A percentile compares a stretch with the other conserved stretches of the same genome.
phyloP scores from a whole-genome alignment of 148 eudicot species.

The Camellia granthamiana region DNA sequence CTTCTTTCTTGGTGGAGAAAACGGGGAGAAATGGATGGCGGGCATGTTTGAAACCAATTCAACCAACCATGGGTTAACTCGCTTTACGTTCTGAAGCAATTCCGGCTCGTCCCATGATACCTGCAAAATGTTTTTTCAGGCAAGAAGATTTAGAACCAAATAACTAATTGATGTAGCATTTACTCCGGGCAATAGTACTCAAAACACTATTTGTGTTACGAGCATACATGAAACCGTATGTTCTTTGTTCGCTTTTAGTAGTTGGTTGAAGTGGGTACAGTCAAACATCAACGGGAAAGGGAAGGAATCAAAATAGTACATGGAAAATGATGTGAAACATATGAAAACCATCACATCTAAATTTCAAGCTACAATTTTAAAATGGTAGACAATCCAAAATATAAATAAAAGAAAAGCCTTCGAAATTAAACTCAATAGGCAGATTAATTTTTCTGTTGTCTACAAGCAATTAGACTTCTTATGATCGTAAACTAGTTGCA shows the following conservation, averaged over 20 bases:
- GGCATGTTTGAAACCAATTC: constrained; percentile 63
- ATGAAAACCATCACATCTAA: not conserved
- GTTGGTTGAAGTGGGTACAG: not conserved
- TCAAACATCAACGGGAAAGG: not conserved
- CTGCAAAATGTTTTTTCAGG: constrained; percentile 21
- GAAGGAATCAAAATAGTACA: not conserved
- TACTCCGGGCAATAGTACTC: not conserved
- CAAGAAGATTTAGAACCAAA: not conserved
- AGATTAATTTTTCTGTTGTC: not conserved
- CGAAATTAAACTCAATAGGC: not conserved
- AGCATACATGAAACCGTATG: not conserved
- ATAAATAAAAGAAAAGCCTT: not conserved
- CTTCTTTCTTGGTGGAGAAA: constrained; percentile 68
- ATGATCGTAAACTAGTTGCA: not conserved
- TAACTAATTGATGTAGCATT: not conserved
- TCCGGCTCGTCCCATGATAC: constrained; percentile 80
- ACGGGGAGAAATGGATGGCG: constrained; percentile 41
- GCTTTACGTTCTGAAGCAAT: constrained; percentile 57
- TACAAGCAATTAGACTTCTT: not conserved
- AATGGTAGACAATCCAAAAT: not conserved
- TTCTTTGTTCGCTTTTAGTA: not conserved
- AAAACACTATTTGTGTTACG: not conserved
- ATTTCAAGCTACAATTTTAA: not conserved
- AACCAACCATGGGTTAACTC: constrained; percentile 70
- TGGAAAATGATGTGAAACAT: not conserved